These are phyloP conservation scores for Scutellaria minor DNA, from an alignment of 257 asterid genomes.

Conservation along the genomic window DNA sequence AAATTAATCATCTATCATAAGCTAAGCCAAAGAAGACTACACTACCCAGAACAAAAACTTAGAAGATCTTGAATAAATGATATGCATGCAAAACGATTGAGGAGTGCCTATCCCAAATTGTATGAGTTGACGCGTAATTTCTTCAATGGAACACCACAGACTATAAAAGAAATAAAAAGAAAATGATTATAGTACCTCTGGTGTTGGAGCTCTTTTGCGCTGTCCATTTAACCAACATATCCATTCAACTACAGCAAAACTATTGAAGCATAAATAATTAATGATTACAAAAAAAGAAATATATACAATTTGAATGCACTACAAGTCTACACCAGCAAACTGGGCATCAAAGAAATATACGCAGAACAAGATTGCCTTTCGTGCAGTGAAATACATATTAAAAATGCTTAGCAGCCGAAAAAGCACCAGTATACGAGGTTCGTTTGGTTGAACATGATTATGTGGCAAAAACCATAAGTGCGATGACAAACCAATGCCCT, in stretches of 20 bases:
- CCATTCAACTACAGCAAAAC: slow-evolving; percentile 89
- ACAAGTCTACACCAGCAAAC: not conserved
- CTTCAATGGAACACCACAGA: not conserved
- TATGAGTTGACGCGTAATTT: not conserved
- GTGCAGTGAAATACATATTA: not conserved
- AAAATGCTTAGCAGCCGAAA: not conserved
- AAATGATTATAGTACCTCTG: slow-evolving; percentile 60
- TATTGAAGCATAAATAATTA: slow-evolving; percentile 42
- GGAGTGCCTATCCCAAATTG: slow-evolving; percentile 11
- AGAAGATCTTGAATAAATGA: slow-evolving; percentile 14
- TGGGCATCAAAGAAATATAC: slow-evolving; percentile 2
- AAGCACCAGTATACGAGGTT: slow-evolving; percentile 29
- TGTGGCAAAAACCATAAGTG: not conserved
- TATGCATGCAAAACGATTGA: not conserved
- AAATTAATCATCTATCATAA: slow-evolving; percentile 14
- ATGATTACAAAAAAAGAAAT: slow-evolving; percentile 31
- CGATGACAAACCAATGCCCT: not conserved
- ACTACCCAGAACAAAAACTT: not conserved
- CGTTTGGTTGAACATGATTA: slow-evolving; percentile 8
- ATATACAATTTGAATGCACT: not conserved
- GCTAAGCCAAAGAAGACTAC: slow-evolving; percentile 8
- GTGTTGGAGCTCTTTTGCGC: slow-evolving; percentile 86
- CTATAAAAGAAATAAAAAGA: not conserved
- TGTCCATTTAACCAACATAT: slow-evolving; percentile 99
- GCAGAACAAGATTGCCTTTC: slow-evolving; percentile 11